Evolutionary conservation across 176 grass and related monocot genomes (phyloP), one percentile per base, ranked within the genome.

Genomic region (Eleusine indica): DNA sequence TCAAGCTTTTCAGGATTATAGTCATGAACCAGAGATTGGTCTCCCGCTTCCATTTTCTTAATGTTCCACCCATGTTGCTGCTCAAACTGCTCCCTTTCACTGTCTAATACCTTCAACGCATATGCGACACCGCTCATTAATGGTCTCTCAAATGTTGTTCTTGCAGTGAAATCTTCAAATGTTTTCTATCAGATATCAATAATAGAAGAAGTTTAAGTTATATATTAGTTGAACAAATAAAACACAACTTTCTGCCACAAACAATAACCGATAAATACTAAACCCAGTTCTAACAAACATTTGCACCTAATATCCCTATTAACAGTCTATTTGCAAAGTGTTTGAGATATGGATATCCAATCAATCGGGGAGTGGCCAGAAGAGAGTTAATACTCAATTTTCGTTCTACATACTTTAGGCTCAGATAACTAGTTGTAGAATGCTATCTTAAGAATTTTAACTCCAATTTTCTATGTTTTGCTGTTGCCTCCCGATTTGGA

Each of bases 101-200:
- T 81, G 63, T 95, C 90, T 58, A 84, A 62, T 32, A 95, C 85
- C 87, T 92, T 95, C 71, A 95, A 77, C 46, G 93, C 93, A 84
- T 95, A 95, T 40, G 93, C 93, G 60, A 95, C 90, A 83, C 90
- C 90, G 66, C 90, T 95, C 80, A 84, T 95, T 70, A 95, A 57
- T 79, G 93, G 93, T 80, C 93, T 90, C 80, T 95, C 93, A 66
- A 95, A 95, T 76, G 85, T 89, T 82, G 93, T 95, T 72, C 93
- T 92, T 38, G 83, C 90, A 52, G 93, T 88, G 75, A 88, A 95
- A 61, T 95, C 93, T 85, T 87, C 87, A 62, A 92, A 95, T 71
- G 82, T 95, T 95, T 88, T 90, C 93, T 95, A 83, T 42, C 38
- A 77, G 47, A 14, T 88, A 72, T 68, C 66, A 28, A 57, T 3